Evolutionary conservation across 2,329 filamentous ascomycete species (phyloP), one percentile per base, ranked within the genome.

Genomic region (Talaromyces sp.): DNA sequence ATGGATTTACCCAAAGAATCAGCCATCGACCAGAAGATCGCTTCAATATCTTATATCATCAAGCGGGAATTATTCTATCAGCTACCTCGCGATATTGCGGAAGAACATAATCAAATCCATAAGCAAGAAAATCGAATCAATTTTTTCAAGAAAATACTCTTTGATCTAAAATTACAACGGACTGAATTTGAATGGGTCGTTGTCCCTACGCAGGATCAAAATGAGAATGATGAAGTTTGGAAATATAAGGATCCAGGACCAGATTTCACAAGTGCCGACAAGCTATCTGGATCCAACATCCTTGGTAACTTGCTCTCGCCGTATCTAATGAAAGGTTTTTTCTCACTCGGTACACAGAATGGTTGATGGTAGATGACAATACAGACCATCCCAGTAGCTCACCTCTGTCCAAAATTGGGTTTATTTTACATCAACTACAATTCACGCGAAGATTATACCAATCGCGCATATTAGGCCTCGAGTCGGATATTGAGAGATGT

Each of bases 401-500:
- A n/a, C 19, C 56, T 41, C 39, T 45, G 8, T 59, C 39, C 16
- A 59, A 41, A 35, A 43, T 45, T 47, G 39, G 37, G 39, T 47
- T 59, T 6, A 59, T 45, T 14, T 47, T 59, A 47, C 33, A 59
- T 59, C 57, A 59, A 22, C 14, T 59, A 45, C 39, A 47, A 31
- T 43, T 24, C 5, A 33, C n/a, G 39, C 14, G 27, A 39, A 59
- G 39, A 19, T n/a, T 59, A 41, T 45, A 45, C 27, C 57, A 59
- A 14, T 45, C 57, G 31, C 57, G 57, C 39, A 45, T 45, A 47
- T 13, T 47, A 50, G 43, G 43, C n/a, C 43, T 45, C 43, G 43
- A 45, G 43, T 45, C 43, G n/a, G n/a, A 45, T 10, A 45, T 45
- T 45, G 43, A 45, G 43, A 11, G n/a, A 45, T 22, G 9, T 22